phyloP scores from a whole-genome alignment of 805 yeast species.

The Starmerella stellata region DNA sequence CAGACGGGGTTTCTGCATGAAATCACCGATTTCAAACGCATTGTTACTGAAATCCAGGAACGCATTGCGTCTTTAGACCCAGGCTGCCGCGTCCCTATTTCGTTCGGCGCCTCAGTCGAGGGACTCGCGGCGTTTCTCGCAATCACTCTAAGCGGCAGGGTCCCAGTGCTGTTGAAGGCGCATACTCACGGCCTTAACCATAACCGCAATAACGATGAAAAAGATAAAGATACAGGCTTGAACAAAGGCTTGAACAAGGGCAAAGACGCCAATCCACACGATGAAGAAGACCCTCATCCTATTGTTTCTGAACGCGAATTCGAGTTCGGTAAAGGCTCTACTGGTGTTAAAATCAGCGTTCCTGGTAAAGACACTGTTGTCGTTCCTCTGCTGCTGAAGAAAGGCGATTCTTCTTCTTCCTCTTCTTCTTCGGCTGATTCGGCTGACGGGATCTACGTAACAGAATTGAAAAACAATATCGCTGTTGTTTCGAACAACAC shows the following conservation, averaged over 20 bases:
- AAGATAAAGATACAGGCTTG: not conserved
- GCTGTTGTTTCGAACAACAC: not conserved
- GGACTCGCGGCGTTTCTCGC: constrained; percentile 15
- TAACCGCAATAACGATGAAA: constrained; percentile 1
- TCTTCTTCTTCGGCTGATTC: not conserved
- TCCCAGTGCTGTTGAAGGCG: constrained; percentile 1
- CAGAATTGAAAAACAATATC: not conserved
- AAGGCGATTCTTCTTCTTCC: too few relatives aligned
- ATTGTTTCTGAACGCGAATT: constrained; percentile 5
- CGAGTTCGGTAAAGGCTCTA: constrained; percentile 5
- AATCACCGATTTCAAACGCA: constrained; percentile 3
- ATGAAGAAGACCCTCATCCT: not conserved
- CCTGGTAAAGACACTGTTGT: constrained; percentile 4
- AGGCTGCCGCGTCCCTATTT: constrained; percentile 3
- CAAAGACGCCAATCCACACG: not conserved
- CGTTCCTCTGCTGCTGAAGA: constrained; percentile 6
- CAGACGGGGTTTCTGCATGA: constrained; percentile 3
- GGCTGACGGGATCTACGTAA: not conserved
- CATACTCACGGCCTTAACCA: constrained; percentile 1
- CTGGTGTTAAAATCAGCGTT: constrained; percentile 5
- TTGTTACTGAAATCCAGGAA: constrained; percentile 5
- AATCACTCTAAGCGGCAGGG: constrained; percentile 11
- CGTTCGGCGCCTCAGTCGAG: constrained; percentile 10
- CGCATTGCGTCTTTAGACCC: constrained; percentile 4
- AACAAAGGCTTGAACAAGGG: not conserved